Percentiles rank a stretch among this genome's conserved stretches.
Conservation (phyloP, 176 grass and related monocot species). For the Carex pumila region DNA sequence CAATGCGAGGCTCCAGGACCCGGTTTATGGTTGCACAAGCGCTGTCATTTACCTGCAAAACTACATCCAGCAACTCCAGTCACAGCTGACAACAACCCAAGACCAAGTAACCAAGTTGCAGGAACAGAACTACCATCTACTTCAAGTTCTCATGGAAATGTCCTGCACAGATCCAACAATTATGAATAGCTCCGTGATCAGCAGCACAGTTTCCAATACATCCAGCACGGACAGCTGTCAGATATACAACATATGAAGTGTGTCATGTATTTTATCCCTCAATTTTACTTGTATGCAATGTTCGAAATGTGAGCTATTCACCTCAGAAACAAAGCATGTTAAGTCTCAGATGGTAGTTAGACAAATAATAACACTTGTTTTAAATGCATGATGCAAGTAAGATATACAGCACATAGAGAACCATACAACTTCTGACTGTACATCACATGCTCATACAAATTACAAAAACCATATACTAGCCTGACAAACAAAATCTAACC, state of each 20-base stretch:
- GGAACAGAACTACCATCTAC: slow-evolving; percentile 21
- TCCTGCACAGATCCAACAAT: neutral
- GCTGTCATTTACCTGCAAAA: slow-evolving; percentile 26
- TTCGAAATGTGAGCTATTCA: neutral
- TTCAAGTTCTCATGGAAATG: slow-evolving; percentile 11
- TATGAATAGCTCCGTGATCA: neutral
- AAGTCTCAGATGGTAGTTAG: neutral
- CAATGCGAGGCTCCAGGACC: slow-evolving; percentile 27
- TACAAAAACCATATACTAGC: neutral
- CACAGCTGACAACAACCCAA: slow-evolving; percentile 15
- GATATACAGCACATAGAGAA: neutral
- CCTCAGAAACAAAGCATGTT: neutral
- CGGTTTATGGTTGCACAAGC: slow-evolving; percentile 28
- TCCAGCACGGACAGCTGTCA: neutral
- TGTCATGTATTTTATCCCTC: neutral
- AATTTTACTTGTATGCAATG: neutral
- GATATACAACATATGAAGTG: neutral
- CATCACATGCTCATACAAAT: slow-evolving; percentile 1
- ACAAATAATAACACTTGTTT: neutral
- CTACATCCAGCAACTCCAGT: slow-evolving; percentile 23
- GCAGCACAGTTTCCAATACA: neutral
- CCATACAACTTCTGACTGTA: neutral
- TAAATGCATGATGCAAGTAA: neutral
- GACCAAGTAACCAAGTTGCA: slow-evolving; percentile 13
- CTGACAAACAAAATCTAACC: slow-evolving; percentile 14